These are phyloP conservation scores for Endothia cerciana DNA, from an alignment of 2,329 filamentous ascomycete genomes.

Conservation along the genomic window DNA sequence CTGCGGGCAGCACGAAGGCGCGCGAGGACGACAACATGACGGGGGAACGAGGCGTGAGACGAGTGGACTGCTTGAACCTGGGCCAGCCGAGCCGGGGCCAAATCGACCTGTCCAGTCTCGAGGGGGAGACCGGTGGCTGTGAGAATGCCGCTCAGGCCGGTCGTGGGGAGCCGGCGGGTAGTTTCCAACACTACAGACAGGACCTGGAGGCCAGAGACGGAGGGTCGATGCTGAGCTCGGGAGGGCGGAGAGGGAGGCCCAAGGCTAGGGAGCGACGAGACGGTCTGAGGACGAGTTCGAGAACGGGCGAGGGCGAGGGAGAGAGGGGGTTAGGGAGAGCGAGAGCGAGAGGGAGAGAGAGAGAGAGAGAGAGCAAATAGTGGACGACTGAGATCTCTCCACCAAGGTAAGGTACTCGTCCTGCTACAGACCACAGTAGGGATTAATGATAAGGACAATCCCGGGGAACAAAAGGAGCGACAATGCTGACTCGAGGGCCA, in stretches of 20 bases:
- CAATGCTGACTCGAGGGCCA: neutral
- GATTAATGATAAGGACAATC: neutral
- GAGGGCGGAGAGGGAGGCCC: neutral
- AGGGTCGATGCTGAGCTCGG: neutral
- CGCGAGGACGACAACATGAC: slow-evolving; percentile 36
- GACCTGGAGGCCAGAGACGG: neutral
- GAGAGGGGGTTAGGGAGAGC: too few relatives aligned
- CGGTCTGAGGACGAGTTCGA: neutral
- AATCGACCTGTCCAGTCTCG: neutral
- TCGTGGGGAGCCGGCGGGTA: neutral
- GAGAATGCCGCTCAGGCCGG: neutral
- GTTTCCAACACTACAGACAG: neutral
- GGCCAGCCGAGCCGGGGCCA: neutral
- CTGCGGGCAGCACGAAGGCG: slow-evolving; percentile 38
- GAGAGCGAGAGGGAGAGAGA: too few relatives aligned
- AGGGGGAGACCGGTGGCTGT: neutral
- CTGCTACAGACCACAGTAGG: neutral
- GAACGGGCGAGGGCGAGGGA: too few relatives aligned
- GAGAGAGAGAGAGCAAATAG: too few relatives aligned
- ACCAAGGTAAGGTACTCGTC: neutral
- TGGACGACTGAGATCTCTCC: neutral
- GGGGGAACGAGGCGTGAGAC: neutral
- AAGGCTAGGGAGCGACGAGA: neutral
- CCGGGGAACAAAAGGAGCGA: neutral
- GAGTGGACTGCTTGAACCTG: neutral